Evolutionary conservation across 148 eudicot genomes (phyloP).

Genomic region (Selenicereus undatus): DNA sequence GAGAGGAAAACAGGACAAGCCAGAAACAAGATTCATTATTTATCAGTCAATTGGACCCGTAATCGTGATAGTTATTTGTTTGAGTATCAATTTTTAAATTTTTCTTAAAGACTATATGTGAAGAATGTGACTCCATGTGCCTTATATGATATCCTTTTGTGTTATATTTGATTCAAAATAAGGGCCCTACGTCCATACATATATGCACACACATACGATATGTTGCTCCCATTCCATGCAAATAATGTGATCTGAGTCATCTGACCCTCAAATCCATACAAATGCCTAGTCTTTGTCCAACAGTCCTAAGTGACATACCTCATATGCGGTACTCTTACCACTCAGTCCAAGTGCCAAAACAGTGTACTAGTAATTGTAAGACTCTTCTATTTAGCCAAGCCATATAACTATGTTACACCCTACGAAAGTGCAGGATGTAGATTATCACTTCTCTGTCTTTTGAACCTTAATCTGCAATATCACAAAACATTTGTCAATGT

Average conservation of each 20-base stretch:
- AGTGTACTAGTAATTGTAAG: not conserved
- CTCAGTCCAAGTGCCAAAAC: slow-evolving; percentile 2
- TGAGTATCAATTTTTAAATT: not conserved
- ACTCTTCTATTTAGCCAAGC: not conserved
- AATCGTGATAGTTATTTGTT: not conserved
- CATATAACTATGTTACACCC: not conserved
- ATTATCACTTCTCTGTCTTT: not conserved
- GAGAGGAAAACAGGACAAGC: not conserved
- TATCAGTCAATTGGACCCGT: not conserved
- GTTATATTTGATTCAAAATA: not conserved
- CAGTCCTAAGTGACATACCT: not conserved
- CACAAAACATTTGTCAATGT: not conserved
- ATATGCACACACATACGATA: too few relatives aligned
- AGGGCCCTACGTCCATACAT: not conserved
- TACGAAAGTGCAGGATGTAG: not conserved
- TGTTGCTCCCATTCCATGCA: too few relatives aligned
- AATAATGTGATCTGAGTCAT: too few relatives aligned
- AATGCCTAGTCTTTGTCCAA: not conserved
- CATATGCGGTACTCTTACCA: not conserved
- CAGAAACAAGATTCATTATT: not conserved
- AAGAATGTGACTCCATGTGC: not conserved
- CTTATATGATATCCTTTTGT: not conserved
- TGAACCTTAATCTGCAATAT: not conserved
- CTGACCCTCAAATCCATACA: not conserved
- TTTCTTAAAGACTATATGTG: too few relatives aligned